Base-by-base conservation (phyloP, 306 rosid genomes). In the Delonix regia region DNA sequence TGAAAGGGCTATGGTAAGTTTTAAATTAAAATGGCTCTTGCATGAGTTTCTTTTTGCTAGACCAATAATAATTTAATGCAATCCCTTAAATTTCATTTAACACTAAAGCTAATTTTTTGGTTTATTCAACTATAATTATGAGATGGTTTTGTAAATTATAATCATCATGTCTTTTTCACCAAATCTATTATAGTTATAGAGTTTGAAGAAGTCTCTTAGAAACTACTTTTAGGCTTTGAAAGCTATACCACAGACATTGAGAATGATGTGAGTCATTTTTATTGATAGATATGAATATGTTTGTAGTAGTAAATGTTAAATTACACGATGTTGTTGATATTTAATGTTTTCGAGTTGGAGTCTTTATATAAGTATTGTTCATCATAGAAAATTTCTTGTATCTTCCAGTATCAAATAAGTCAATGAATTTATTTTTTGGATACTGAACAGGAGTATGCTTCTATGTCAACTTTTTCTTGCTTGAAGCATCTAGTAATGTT, bases 181-280 rank as follows among this genome's bases (percentile, higher is more conserved):
- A 18, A 74, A 78, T 78, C 78, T 81, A 61, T 60, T 88, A 72
- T 91, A 95, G 99, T 87, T 95, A 69, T 94, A 95, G 62, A 78
- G 92, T 78, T 83, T 93, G 85, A 89, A 88, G 86, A 91, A 86
- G 83, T 88, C 88, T 77, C 96, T 97, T 28, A 92, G 93, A 79
- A 95, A 93, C 86, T 78, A 87, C 82, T 75, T 91, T 87, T 98
- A 91, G 85, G 97, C 98, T 71, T 83, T 95, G 85, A 91, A 85
- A 87, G 86, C 90, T 74, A 85, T 95, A 84, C 99, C 99, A 24
- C 83, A 98, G 85, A 95, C 99, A 64, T 86, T 93, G 88, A 91
- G 99, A 82, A 89, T 95, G 99, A 91, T 95, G 99, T 95, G 87
- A 89, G 96, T 84, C 71, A 15, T 78, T 67, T 49, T 64, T 77